Evolutionary conservation across 768 basidiomycete genomes (phyloP), one percentile per base, ranked within the genome.

Genomic region (Macrolepiota albuminosa): DNA sequence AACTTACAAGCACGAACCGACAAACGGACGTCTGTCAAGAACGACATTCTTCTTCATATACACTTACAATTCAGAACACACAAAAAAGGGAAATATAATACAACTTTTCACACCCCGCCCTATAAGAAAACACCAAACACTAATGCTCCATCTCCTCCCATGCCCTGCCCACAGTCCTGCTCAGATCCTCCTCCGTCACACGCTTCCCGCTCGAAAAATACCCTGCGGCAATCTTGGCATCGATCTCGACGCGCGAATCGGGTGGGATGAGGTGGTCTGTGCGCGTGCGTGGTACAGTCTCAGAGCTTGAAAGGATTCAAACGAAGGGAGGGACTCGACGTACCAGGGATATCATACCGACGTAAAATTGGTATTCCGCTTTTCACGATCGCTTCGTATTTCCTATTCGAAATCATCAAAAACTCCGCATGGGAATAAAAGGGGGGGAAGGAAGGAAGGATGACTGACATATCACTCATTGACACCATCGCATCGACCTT

Each of bases 211-310:
- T 89, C 34, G 89, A 86, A 75, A 92, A 96, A 71, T 98, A 98
- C 8, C 95, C 95, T 5, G 92, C 88, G 11, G 92, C 91, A 65
- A 95, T 94, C 83, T 97, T 98, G 39, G 95, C 95, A 64, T 97
- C 93, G 63, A 96, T 97, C 77, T 98, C 95, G 31, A 98, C 95
- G 16, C 86, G 84, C 46, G 89, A 89, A 73, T 94, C 91, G 39
- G 89, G 90, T 0, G 93, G 94, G 63, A 97, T 91, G 58, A 97
- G 84, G 63, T 96, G 83, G 55, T 92, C 53, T 54, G 37, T 8
- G 18, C 4, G 31, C 3, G 33, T 9, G 47, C 16, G 51, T 24
- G 34, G 36, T 37, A 21, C 4, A 51, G 34, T 3, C 24, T 9
- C 10, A 10, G 10, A 1, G 43, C 8, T 3, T 11, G 8, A 21